Conservation (phyloP, 768 basidiomycete species). For the Termitomyces sp. region DNA sequence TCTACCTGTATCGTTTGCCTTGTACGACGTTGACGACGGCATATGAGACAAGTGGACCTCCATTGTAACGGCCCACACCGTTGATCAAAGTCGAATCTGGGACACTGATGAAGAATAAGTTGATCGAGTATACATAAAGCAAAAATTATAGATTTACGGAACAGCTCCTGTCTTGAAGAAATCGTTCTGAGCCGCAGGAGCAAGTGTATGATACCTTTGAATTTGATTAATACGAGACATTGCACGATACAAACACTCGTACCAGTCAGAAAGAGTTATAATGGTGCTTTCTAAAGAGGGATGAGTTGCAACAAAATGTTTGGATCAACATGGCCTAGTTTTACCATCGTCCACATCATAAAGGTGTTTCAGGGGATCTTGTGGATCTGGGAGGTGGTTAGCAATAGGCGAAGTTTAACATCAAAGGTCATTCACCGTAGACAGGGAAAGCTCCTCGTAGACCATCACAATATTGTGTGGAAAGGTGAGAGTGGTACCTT, state of each 20-base stretch:
- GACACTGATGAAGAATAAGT: constrained; percentile 16
- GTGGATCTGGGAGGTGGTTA: constrained; percentile 18
- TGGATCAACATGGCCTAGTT: not conserved
- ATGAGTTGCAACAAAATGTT: not conserved
- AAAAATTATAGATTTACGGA: constrained; percentile 13
- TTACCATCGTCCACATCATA: constrained; percentile 38
- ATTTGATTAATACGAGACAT: not conserved
- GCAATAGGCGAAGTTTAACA: not conserved
- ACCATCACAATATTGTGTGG: constrained; percentile 48
- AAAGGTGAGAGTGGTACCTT: constrained; percentile 37
- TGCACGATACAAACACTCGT: not conserved
- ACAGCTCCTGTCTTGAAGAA: constrained; percentile 26
- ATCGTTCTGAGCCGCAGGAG: constrained; percentile 29
- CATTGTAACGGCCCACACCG: constrained; percentile 33
- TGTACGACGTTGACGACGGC: constrained; percentile 36
- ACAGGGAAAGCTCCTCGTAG: constrained; percentile 25
- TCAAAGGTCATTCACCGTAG: constrained; percentile 15
- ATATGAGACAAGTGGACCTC: constrained; percentile 31
- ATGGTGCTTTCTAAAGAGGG: constrained; percentile 21
- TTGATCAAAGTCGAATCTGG: constrained; percentile 42
- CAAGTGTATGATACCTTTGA: constrained; percentile 19
- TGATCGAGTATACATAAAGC: not conserved
- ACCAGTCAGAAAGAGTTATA: constrained; percentile 30
- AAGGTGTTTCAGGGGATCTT: constrained; percentile 28
- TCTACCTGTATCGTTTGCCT: constrained; percentile 37